Percentiles rank a stretch among this genome's conserved stretches.
Conservation (phyloP, 768 basidiomycete genomes). For the Hortiboletus flavorubellus region DNA sequence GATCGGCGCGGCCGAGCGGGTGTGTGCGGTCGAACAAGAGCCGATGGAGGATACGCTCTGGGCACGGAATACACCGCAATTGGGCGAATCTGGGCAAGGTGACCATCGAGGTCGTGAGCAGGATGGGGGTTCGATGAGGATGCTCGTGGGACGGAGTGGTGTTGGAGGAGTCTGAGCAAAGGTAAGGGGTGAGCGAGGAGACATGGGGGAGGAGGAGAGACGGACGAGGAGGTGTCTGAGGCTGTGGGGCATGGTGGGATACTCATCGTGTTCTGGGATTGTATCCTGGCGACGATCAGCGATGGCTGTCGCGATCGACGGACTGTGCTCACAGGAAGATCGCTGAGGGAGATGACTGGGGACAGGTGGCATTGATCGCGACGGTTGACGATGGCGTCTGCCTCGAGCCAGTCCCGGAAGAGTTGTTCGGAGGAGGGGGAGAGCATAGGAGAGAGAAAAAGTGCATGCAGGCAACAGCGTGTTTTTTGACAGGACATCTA, state of each 20-base stretch:
- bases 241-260: constrained; percentile 28
- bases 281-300: constrained; percentile 23
- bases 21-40: constrained; percentile 30
- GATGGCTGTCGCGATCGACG: no score
- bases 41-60: constrained; percentile 40
- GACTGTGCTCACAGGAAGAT: no score
- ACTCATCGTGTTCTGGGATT: constrained; percentile 29
- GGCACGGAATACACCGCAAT: constrained; percentile 23
- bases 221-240: constrained; percentile 30
- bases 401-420: no score
- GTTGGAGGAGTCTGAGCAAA: constrained; percentile 23
- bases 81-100: constrained; percentile 7
- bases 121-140: no score
- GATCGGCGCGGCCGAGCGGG: constrained; percentile 24
- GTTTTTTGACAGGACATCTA: constrained; percentile 29
- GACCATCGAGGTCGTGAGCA: no score
- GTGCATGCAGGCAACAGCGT: constrained; percentile 32
- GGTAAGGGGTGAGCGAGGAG: constrained; percentile 1
- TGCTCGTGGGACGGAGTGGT: no score
- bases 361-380: no score
- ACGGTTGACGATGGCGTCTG: no score
- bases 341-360: no score
- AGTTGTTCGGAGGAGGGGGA: constrained; percentile 6
- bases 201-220: constrained; percentile 9
- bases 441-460: constrained; percentile 2